phyloP scores from a whole-genome alignment of 2,329 filamentous ascomycete genomes.

The Hypoxylon sp. region DNA sequence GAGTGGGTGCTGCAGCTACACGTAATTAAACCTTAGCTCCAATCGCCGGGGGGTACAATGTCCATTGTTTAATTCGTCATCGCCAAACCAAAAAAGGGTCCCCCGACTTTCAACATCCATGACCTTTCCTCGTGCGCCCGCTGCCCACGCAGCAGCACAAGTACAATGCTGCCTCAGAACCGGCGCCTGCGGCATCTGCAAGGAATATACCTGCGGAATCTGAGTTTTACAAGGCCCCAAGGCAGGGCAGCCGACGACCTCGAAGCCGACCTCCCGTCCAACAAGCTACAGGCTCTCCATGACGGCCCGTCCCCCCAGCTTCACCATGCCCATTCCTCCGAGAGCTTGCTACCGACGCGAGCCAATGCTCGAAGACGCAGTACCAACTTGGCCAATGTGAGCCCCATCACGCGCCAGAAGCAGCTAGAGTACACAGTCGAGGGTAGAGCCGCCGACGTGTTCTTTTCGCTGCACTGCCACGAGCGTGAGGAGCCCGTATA shows the following conservation, averaged over 20 bases:
- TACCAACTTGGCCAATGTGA: constrained; percentile 62
- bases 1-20: constrained; percentile 3
- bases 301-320: constrained; percentile 60
- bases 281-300: constrained; percentile 70
- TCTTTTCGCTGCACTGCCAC: constrained; percentile 84
- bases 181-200: constrained; percentile 89
- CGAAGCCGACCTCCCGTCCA: constrained; percentile 76
- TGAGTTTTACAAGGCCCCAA: constrained; percentile 73
- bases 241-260: constrained; percentile 82
- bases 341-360: constrained; percentile 58
- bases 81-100: too few species aligned
- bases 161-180: constrained; percentile 74
- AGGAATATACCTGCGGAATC: constrained; percentile 87
- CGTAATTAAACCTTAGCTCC: constrained; percentile 12
- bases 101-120: constrained; percentile 30
- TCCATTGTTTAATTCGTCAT: constrained; percentile 34
- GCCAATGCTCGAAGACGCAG: constrained; percentile 60
- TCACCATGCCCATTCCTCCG: constrained; percentile 68
- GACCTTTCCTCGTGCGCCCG: constrained; percentile 44
- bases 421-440: constrained; percentile 80
- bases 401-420: constrained; percentile 71
- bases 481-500: constrained; percentile 81
- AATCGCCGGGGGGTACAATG: neutral
- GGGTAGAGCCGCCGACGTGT: constrained; percentile 83
- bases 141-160: constrained; percentile 50